phyloP scores from a whole-genome alignment of 2,329 filamentous ascomycete genomes.

The Pseudocercospora eumusae region DNA sequence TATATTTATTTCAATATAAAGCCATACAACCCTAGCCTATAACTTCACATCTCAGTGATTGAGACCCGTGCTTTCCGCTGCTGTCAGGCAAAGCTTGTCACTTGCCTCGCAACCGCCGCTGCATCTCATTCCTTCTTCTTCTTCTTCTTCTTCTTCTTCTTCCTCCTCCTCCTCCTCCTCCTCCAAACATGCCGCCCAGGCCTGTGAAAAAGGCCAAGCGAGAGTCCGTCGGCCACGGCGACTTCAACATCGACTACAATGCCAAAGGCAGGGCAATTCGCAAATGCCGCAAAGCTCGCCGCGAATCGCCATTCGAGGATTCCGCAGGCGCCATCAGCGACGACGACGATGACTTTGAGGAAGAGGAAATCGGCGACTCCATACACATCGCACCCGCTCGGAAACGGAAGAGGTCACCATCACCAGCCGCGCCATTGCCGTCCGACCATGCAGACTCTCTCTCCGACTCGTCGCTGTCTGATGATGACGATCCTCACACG shows the following conservation, averaged over 20 bases:
- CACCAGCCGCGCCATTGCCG: constrained; percentile 27
- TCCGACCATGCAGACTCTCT: constrained; percentile 25
- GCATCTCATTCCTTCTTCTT: too few species aligned
- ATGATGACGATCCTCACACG: not conserved
- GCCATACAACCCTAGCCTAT: too few species aligned
- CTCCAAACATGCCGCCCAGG: too few species aligned
- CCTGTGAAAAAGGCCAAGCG: constrained; percentile 23
- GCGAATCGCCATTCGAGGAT: constrained; percentile 45
- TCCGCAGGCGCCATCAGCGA: constrained; percentile 42
- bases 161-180: too few species aligned
- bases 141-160: too few species aligned
- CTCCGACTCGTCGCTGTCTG: constrained; percentile 25
- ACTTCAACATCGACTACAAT: constrained; percentile 42
- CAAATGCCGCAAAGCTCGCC: constrained; percentile 40
- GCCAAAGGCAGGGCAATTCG: constrained; percentile 49
- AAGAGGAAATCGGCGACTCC: constrained; percentile 39
- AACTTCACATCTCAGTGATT: not conserved
- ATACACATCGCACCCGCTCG: constrained; percentile 28
- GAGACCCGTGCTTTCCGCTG: constrained; percentile 6
- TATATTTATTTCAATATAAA: too few species aligned
- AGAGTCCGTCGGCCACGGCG: constrained; percentile 25
- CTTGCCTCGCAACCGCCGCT: not conserved
- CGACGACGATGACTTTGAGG: constrained; percentile 38
- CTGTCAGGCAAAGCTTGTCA: constrained; percentile 11
- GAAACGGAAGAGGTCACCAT: constrained; percentile 39